A percentile compares a stretch with the other conserved stretches of the same genome.
phyloP scores from a whole-genome alignment of 2,329 filamentous ascomycete species.

The Pyricularia grisea region DNA sequence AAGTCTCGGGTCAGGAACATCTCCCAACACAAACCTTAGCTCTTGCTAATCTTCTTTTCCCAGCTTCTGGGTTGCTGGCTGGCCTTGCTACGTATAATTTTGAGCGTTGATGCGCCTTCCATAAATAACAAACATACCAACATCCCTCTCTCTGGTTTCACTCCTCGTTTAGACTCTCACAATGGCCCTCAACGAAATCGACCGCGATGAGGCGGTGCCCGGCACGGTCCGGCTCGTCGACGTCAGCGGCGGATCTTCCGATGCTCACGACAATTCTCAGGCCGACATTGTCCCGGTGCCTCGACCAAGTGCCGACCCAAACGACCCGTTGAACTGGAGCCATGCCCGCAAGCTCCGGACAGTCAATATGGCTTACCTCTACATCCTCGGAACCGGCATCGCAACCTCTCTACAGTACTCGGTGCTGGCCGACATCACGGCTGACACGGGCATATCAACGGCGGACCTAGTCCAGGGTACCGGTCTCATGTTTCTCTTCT shows the following conservation, averaged over 20 bases:
- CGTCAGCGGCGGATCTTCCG: constrained; percentile 16
- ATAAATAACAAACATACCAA: too few species aligned
- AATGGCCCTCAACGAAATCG: neutral
- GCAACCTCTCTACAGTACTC: constrained; percentile 13
- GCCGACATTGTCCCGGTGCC: constrained; percentile 32
- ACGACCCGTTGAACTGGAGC: constrained; percentile 23
- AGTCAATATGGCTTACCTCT: constrained; percentile 20
- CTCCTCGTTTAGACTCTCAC: neutral
- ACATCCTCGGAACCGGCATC: constrained; percentile 38
- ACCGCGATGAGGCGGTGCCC: constrained; percentile 12
- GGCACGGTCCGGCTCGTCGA: constrained; percentile 35
- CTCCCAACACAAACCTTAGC: neutral
- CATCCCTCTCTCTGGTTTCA: too few species aligned
- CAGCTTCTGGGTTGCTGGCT: too few species aligned
- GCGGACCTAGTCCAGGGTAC: constrained; percentile 36
- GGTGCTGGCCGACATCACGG: too few species aligned
- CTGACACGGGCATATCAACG: constrained; percentile 10
- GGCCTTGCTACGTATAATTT: too few species aligned
- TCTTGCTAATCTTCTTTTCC: too few species aligned
- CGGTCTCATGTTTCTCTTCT: constrained; percentile 34
- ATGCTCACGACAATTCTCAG: constrained; percentile 18
- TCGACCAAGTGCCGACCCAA: constrained; percentile 15
- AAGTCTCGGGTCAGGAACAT: neutral
- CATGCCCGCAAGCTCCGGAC: constrained; percentile 21
- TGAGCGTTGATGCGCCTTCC: too few species aligned